Evolutionary conservation across 306 rosid species (phyloP).

Genomic region (barrel medic (Medicago truncatula)): MtrunA17r5.0-ANR NC_053045.1:46639501-46640000

Average conservation of each 20-base stretch:
- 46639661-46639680: slow-evolving; percentile 65
- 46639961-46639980: slow-evolving; percentile 67
- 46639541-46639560: slow-evolving; percentile 71
- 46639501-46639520: slow-evolving; percentile 47
- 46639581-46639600: slow-evolving; percentile 57
- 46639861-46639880: slow-evolving; percentile 64
- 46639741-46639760: slow-evolving; percentile 70
- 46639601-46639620: slow-evolving; percentile 74
- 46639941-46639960: slow-evolving; percentile 74
- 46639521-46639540: slow-evolving; percentile 61
- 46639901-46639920: slow-evolving; percentile 64
- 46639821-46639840: slow-evolving; percentile 69
- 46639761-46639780: slow-evolving; percentile 65
- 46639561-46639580: slow-evolving; percentile 62
- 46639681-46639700: slow-evolving; percentile 67
- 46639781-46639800: slow-evolving; percentile 67
- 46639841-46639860: slow-evolving; percentile 75
- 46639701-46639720: slow-evolving; percentile 64
- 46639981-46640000: slow-evolving; percentile 64
- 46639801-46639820: slow-evolving; percentile 64
- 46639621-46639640: slow-evolving; percentile 79
- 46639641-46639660: slow-evolving; percentile 68
- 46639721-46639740: slow-evolving; percentile 68
- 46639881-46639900: slow-evolving; percentile 55
- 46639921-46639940: slow-evolving; percentile 81